A percentile compares a stretch with the other conserved stretches of the same genome.
These are phyloP conservation scores for Grosmannia serpens DNA, from an alignment of 2,329 filamentous ascomycete genomes.

Conservation along the genomic window DNA sequence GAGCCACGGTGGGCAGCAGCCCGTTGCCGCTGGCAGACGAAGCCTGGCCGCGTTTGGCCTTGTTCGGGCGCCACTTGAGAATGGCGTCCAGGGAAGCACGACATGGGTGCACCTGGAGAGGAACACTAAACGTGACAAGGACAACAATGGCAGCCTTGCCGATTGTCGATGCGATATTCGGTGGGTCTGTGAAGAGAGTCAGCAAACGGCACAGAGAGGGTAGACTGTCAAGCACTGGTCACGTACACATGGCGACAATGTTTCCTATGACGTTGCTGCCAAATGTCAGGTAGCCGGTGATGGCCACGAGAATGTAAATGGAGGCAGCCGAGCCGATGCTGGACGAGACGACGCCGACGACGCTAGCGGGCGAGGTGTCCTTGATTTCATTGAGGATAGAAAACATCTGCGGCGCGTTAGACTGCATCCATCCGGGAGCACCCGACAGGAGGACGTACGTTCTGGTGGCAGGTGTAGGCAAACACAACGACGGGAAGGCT, in stretches of 20 bases:
- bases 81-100: constrained; percentile 91
- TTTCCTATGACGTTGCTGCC: constrained; percentile 83
- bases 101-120: constrained; percentile 90
- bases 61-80: constrained; percentile 31
- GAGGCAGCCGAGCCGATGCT: constrained; percentile 82
- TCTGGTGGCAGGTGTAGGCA: constrained; percentile 98
- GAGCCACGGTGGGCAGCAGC: constrained; percentile 26
- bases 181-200: constrained; percentile 36
- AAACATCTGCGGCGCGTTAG: constrained; percentile 62
- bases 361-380: constrained; percentile 65
- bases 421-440: background rate
- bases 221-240: background rate
- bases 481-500: constrained; percentile 94
- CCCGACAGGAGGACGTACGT: constrained; percentile 38
- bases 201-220: background rate
- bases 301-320: constrained; percentile 82
- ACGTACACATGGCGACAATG: constrained; percentile 83
- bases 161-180: constrained; percentile 75
- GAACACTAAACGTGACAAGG: constrained; percentile 92
- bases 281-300: constrained; percentile 93
- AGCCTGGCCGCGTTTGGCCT: constrained; percentile 25
- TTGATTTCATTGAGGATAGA: constrained; percentile 92
- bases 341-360: constrained; percentile 65
- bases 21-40: constrained; percentile 24
- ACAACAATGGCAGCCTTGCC: constrained; percentile 92